phyloP scores from a whole-genome alignment of 108 stramenopile species.

The Fistulifera pelliculosa region DNA sequence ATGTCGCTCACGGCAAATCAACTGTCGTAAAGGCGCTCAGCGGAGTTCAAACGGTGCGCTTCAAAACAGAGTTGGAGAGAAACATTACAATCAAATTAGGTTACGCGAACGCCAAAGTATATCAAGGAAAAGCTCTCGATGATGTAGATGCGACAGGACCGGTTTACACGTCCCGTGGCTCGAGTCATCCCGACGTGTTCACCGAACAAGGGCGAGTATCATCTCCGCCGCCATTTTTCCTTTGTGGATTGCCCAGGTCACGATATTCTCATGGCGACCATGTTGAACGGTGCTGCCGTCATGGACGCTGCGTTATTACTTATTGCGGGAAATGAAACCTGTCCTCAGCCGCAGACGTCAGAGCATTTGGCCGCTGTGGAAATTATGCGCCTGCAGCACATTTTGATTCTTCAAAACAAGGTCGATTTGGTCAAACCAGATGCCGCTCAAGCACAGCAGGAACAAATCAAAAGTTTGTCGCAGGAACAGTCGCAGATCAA shows the following conservation, averaged over 20 bases:
- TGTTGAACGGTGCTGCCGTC: conserved; percentile 99
- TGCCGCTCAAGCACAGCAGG: conserved; percentile 93
- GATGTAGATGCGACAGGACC: conserved; percentile 44
- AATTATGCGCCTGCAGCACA: conserved; percentile 98
- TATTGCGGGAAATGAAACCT: conserved; percentile 98
- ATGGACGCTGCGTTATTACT: conserved; percentile 99
- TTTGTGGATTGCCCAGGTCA: conserved; percentile 99
- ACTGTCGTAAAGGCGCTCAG: conserved; percentile 98
- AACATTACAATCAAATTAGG: conserved; percentile 99
- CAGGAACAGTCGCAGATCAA: conserved; percentile 94
- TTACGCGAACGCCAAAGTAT: conserved; percentile 99
- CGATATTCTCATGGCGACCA: conserved; percentile 99
- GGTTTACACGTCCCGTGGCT: conserved; percentile 89
- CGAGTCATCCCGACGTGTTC: conserved; percentile 88
- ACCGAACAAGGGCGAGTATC: conserved; percentile 80
- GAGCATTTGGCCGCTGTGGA: conserved; percentile 99
- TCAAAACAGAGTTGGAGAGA: conserved; percentile 98
- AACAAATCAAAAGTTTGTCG: conserved; percentile 97
- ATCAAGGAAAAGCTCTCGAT: conserved; percentile 76
- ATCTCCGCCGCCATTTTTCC: conserved; percentile 92
- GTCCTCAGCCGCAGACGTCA: conserved; percentile 99
- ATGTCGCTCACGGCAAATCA: conserved; percentile 99
- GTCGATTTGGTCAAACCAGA: conserved; percentile 98
- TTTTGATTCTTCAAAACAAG: conserved; percentile 99
- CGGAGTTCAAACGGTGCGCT: conserved; percentile 99